Evolutionary conservation across 345 rosid genomes (phyloP).

Genomic region (Diplotaxis tenuifolia): DNA sequence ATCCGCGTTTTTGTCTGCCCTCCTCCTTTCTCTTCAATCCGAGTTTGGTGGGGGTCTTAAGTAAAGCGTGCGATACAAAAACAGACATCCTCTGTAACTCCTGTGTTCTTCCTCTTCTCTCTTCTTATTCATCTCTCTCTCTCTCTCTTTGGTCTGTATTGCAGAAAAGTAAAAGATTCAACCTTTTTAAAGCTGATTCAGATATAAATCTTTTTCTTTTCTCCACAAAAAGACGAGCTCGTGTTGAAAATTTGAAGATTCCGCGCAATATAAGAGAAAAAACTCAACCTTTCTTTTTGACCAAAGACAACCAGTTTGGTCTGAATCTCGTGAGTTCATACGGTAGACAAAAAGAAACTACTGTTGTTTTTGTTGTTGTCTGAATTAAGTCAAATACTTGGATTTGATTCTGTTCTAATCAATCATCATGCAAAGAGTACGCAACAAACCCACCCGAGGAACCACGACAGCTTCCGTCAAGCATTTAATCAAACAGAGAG

Average conservation of each 20-base stretch:
- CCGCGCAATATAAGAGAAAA: conserved; percentile 9
- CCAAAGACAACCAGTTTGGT: conserved; percentile 10
- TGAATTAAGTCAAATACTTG: not conserved
- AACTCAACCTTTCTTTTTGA: conserved; percentile 7
- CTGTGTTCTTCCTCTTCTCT: conserved; percentile 52
- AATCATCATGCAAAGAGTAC: conserved; percentile 37
- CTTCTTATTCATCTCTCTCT: conserved; percentile 32
- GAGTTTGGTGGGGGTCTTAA: conserved; percentile 35
- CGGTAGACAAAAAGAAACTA: conserved; percentile 10
- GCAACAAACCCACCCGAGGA: conserved; percentile 19
- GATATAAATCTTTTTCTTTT: not conserved
- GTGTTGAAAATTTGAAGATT: conserved; percentile 21
- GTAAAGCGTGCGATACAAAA: conserved; percentile 33
- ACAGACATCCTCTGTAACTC: conserved; percentile 62
- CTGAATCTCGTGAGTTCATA: conserved; percentile 32
- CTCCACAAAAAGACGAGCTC: conserved; percentile 12
- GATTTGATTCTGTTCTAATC: conserved; percentile 21
- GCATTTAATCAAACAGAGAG: conserved; percentile 23
- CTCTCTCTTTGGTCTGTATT: conserved; percentile 2
- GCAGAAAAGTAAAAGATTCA: conserved; percentile 16
- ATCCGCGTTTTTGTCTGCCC: conserved; percentile 28
- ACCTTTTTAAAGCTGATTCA: conserved; percentile 12
- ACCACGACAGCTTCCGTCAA: conserved; percentile 1
- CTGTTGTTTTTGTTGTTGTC: not conserved
- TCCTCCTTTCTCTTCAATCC: conserved; percentile 27